These are phyloP conservation scores for Russula griseocarnosa DNA, from an alignment of 768 basidiomycete species.

Conservation along the genomic window DNA sequence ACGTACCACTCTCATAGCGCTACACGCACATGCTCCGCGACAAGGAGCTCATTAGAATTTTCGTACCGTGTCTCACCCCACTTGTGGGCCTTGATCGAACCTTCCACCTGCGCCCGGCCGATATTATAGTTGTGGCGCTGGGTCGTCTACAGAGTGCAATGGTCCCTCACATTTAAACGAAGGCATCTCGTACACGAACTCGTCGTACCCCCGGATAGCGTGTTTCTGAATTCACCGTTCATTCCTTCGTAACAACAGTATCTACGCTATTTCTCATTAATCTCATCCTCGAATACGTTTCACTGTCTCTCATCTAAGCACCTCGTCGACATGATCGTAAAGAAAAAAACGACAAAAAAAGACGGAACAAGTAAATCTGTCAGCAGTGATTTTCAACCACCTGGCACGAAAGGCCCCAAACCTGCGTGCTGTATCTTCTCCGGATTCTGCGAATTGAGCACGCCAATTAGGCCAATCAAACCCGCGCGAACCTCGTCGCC, in stretches of 20 bases:
- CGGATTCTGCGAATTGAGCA: conserved; percentile 71
- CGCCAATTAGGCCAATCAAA: conserved; percentile 67
- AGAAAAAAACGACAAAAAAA: not conserved
- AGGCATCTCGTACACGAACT: too few species aligned
- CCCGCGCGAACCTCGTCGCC: conserved; percentile 73
- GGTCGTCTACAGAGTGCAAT: too few species aligned
- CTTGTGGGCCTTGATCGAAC: too few species aligned
- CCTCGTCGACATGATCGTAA: not conserved
- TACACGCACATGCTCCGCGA: too few species aligned
- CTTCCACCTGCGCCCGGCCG: too few species aligned
- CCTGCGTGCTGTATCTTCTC: conserved; percentile 80
- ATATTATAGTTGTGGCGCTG: too few species aligned
- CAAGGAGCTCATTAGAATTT: too few species aligned
- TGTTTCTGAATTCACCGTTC: not conserved
- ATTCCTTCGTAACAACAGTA: not conserved
- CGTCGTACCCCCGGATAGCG: too few species aligned
- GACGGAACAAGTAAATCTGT: conserved; percentile 8
- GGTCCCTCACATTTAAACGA: conserved; percentile 39
- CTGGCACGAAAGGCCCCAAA: conserved; percentile 50
- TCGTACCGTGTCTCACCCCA: too few species aligned
- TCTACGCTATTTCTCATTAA: not conserved
- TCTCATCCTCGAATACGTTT: conserved; percentile 1
- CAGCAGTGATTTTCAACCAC: conserved; percentile 34
- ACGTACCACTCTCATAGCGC: too few species aligned
- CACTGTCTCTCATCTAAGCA: conserved; percentile 12